A percentile compares a stretch with the other conserved stretches of the same genome.
Conservation (phyloP, 23 red algal genomes). For the Rhodosorus marinus region DNA sequence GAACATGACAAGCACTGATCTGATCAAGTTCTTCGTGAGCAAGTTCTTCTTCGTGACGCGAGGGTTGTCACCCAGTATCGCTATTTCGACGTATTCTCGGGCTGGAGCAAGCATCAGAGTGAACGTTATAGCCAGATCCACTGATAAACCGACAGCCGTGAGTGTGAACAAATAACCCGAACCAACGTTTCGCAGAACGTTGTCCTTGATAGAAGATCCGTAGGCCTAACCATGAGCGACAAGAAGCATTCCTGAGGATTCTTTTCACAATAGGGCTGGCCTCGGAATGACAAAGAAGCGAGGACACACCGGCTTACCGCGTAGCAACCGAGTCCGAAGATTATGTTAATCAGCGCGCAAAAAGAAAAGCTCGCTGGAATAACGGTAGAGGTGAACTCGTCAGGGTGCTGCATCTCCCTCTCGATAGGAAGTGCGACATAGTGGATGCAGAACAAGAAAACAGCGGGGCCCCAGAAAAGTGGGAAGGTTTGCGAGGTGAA, state of each 20-base stretch:
- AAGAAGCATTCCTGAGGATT: too few species aligned
- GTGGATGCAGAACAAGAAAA: neutral
- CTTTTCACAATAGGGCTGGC: too few species aligned
- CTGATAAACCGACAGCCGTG: neutral
- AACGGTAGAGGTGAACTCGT: neutral
- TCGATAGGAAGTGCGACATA: neutral
- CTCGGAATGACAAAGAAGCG: too few species aligned
- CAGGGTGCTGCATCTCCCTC: neutral
- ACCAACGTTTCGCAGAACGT: neutral
- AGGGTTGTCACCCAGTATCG: neutral
- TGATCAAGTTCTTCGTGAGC: neutral
- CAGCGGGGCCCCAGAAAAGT: neutral
- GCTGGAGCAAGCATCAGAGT: slow-evolving; percentile 1
- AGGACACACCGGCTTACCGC: neutral
- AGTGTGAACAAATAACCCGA: neutral
- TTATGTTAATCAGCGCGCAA: neutral
- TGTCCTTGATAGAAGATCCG: neutral
- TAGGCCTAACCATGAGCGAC: too few species aligned
- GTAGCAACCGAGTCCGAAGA: neutral
- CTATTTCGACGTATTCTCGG: neutral
- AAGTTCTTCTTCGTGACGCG: neutral
- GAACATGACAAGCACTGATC: neutral
- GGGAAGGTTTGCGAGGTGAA: neutral
- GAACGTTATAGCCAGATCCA: slow-evolving; percentile 1
- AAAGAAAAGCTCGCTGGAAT: neutral